Percentiles rank a stretch among this genome's conserved stretches.
Conservation (phyloP, 163 green algal species). For the Scenedesmus sp. region DNA sequence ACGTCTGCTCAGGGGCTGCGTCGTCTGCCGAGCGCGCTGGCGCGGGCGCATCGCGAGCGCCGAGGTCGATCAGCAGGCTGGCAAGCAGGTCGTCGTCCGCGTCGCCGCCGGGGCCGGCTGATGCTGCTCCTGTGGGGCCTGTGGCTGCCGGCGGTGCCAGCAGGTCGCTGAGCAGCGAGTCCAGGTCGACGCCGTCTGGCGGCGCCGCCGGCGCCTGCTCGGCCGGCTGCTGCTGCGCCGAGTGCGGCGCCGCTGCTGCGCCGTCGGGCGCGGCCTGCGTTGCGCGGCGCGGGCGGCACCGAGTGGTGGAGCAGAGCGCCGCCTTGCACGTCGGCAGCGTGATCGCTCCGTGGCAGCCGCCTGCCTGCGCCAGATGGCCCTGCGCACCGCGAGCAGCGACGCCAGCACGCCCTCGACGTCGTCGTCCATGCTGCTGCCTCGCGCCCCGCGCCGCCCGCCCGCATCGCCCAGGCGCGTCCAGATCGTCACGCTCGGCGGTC, state of each 20-base stretch:
- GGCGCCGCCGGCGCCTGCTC: not conserved
- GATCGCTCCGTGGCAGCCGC: not conserved
- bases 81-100: not conserved
- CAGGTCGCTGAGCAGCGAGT: constrained; percentile 45
- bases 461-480: too few species aligned
- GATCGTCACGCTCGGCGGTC: too few species aligned
- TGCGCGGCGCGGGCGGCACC: too few species aligned
- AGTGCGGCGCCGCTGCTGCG: not conserved
- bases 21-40: too few species aligned
- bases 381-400: not conserved
- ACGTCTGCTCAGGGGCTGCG: too few species aligned
- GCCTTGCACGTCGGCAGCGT: too few species aligned
- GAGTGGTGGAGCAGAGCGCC: too few species aligned
- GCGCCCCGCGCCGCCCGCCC: not conserved
- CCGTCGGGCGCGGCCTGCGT: not conserved
- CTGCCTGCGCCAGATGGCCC: not conserved
- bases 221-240: not conserved
- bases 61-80: not conserved
- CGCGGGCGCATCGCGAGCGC: too few species aligned
- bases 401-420: not conserved
- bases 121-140: not conserved
- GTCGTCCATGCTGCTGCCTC: not conserved
- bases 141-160: constrained; percentile 25
- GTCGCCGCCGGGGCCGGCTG: not conserved
- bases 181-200: not conserved